phyloP scores from a whole-genome alignment of 2,329 filamentous ascomycete genomes.

The Biscogniauxia marginata region DNA sequence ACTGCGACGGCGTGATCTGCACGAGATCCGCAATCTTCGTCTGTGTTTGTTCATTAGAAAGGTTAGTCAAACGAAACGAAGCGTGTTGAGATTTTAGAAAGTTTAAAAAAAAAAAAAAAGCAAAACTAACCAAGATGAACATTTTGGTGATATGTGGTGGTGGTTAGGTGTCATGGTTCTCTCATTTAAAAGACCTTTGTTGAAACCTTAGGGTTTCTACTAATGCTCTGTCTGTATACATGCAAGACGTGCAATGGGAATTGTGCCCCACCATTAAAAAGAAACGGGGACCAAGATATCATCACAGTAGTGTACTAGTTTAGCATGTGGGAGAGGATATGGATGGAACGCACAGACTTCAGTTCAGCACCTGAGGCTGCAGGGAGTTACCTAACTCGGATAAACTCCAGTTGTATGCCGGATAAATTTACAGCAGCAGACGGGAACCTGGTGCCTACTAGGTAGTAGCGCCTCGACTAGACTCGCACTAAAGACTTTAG shows the following conservation, averaged over 20 bases:
- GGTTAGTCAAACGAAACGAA: not conserved
- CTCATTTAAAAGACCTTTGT: not conserved
- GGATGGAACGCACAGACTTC: no score
- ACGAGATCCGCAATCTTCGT: conserved; percentile 93
- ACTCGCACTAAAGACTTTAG: not conserved
- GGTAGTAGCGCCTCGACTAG: not conserved
- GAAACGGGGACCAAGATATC: no score
- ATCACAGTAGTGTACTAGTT: no score
- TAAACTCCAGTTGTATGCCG: not conserved
- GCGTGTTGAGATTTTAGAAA: not conserved
- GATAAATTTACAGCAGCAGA: not conserved
- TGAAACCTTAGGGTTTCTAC: not conserved
- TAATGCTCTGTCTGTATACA: not conserved
- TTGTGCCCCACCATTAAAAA: not conserved
- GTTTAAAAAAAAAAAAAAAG: no score
- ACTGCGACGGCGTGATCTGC: conserved; percentile 86
- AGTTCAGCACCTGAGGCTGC: no score
- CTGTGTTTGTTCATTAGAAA: conserved; percentile 44
- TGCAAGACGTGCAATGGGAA: not conserved
- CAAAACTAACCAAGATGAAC: conserved; percentile 50
- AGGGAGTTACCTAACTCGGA: no score
- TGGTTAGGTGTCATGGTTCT: not conserved
- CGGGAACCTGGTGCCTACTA: not conserved
- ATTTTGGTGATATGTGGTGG: conserved; percentile 30
- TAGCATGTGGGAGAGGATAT: no score